phyloP scores from a whole-genome alignment of 164 flowering plant species.

The Annona cherimola region DNA sequence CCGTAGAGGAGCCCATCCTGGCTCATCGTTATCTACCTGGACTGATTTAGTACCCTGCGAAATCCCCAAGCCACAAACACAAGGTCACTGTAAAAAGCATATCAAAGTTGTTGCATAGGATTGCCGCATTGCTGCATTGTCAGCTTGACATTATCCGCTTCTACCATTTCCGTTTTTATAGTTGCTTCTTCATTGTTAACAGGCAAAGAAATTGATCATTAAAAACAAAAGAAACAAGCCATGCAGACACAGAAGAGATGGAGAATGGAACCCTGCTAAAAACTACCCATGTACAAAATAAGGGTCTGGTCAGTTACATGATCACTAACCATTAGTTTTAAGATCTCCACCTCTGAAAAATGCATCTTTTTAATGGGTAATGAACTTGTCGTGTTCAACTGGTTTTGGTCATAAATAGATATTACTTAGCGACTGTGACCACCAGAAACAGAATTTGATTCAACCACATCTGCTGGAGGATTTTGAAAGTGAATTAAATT shows the following conservation, averaged over 20 bases:
- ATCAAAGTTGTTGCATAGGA: background rate
- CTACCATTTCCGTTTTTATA: too few species aligned
- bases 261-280: too few species aligned
- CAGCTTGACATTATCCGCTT: too few species aligned
- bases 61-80: background rate
- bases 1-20: constrained; percentile 87
- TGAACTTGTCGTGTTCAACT: background rate
- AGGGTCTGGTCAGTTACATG: too few species aligned
- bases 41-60: constrained; percentile 36
- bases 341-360: too few species aligned
- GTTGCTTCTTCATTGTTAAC: too few species aligned
- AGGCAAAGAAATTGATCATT: background rate
- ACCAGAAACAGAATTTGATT: background rate
- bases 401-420: background rate
- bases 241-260: background rate
- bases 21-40: constrained; percentile 37
- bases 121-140: background rate
- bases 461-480: background rate
- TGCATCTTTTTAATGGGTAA: too few species aligned
- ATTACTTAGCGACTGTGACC: background rate
- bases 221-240: background rate
- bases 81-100: background rate
- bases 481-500: too few species aligned
- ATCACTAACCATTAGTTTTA: too few species aligned
- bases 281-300: too few species aligned